Base-by-base conservation (phyloP, 768 basidiomycete species). In the Dentipellis fragilis region DNA sequence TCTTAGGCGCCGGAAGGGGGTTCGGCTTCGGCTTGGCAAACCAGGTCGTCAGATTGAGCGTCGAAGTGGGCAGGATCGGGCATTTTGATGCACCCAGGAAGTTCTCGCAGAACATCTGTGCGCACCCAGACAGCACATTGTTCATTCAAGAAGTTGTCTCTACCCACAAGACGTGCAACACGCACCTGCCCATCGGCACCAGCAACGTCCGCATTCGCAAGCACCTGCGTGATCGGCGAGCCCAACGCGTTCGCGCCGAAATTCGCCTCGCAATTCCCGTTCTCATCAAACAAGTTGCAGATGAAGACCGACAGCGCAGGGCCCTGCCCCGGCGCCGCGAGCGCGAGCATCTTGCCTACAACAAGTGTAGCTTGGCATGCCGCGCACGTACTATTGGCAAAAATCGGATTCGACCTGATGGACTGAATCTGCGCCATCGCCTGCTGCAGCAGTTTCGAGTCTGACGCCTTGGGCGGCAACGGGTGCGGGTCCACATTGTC, bases 11-110 rank as follows among this genome's bases (percentile, higher is more conserved):
- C n/a, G 84, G 85, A 11, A 83, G 74, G 4, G 82, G 81, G 29
- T 76, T 75, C 1, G 87, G 87, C 65, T 89, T 90, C 2, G 86
- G 84, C 66, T 87, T 89, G 29, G 78, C 72, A 68, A 89, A 90
- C 83, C 87, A 89, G 11, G 70, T 70, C 1, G 78, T 82, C 36
- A 83, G 63, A 63, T 90, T 77, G 59, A 90, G 72, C 3, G 83
- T 74, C 7, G 80, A 68, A 1, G 85, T 77, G 0, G 78, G 72
- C 9, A 84, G 81, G 17, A 75, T 69, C 4, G 83, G 69, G 63
- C 87, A 87, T 56, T 78, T 60, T 6, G 29, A 29, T 1, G 17
- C 23, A 16, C 66, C 56, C 12, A 84, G 66, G 66, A 86, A 84
- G 65, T 80, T 78, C 42, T 80, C 69, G 66, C 85, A 87, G 48